phyloP scores from a whole-genome alignment of 768 basidiomycete genomes.

The Lactarius quietus region DNA sequence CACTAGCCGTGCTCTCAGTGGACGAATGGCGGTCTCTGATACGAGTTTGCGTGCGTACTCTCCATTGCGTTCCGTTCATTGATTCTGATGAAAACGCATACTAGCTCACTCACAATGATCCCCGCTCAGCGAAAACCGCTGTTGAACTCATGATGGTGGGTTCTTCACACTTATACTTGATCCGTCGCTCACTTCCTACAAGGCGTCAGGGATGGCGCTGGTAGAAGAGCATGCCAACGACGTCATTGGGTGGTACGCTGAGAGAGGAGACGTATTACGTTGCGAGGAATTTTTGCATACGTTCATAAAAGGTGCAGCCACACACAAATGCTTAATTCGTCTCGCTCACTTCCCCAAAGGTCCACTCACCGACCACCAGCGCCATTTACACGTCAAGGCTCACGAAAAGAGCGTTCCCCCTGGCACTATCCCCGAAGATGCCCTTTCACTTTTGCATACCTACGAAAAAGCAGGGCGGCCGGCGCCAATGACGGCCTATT shows the following conservation, averaged over 20 bases:
- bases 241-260: slow-evolving; percentile 18
- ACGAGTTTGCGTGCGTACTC: slow-evolving; percentile 50
- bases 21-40: slow-evolving; percentile 46
- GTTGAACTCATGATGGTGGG: slow-evolving; percentile 53
- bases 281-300: slow-evolving; percentile 43
- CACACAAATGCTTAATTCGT: not conserved
- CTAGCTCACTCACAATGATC: slow-evolving; percentile 49
- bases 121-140: slow-evolving; percentile 44
- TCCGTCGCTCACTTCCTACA: not conserved
- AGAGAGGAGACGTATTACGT: slow-evolving; percentile 17
- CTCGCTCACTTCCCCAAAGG: slow-evolving; percentile 22
- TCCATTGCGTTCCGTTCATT: slow-evolving; percentile 36
- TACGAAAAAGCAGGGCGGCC: slow-evolving; percentile 64
- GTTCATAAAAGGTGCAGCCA: slow-evolving; percentile 41
- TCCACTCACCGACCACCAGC: slow-evolving; percentile 51
- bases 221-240: slow-evolving; percentile 34
- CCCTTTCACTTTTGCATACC: slow-evolving; percentile 62
- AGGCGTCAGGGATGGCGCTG: slow-evolving; percentile 13
- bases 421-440: slow-evolving; percentile 52
- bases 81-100: slow-evolving; percentile 6
- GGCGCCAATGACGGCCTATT: slow-evolving; percentile 75
- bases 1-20: slow-evolving; percentile 41
- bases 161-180: not conserved
- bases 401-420: slow-evolving; percentile 50
- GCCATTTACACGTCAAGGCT: slow-evolving; percentile 69